Evolutionary conservation across 169 alveolate genomes (phyloP).

Genomic region (Eimeria sp.): DNA sequence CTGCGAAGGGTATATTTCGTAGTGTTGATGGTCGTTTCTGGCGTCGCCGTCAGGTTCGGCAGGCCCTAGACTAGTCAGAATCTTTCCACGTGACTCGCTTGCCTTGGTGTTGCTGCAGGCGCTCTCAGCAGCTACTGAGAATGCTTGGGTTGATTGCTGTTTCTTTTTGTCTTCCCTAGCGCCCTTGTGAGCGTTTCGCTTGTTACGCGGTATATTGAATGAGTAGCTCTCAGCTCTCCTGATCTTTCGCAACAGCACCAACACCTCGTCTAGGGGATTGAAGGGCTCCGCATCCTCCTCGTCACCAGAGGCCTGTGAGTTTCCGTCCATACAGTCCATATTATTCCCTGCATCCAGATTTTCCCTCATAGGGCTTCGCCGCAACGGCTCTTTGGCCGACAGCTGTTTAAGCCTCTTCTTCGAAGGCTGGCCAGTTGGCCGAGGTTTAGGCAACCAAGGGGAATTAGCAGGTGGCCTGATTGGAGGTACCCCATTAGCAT

Average conservation of each 20-base stretch:
- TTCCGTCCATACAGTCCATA: constrained; percentile 4
- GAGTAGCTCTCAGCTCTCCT: constrained; percentile 30
- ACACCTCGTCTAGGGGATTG: constrained; percentile 64
- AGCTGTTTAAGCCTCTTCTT: not conserved
- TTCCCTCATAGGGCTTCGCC: not conserved
- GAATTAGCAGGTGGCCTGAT: not conserved
- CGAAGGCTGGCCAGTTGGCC: not conserved
- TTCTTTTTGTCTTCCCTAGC: not conserved
- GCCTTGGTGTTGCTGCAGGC: not conserved
- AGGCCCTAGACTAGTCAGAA: not conserved
- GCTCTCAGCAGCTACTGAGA: constrained; percentile 15
- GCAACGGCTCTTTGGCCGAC: not conserved
- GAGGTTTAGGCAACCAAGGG: constrained; percentile 1
- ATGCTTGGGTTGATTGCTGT: not conserved
- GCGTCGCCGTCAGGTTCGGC: constrained; percentile 4
- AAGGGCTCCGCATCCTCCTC: constrained; percentile 35
- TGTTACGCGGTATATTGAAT: not conserved
- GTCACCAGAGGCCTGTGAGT: constrained; percentile 16
- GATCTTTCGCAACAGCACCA: constrained; percentile 39
- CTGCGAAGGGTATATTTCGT: not conserved
- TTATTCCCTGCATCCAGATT: not conserved
- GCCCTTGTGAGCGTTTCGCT: not conserved
- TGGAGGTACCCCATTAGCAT: not conserved
- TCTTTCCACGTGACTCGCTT: not conserved
- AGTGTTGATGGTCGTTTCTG: not conserved